These are phyloP conservation scores for Brassica balearica DNA, from an alignment of 441 rosid genomes.

Conservation along the genomic window DNA sequence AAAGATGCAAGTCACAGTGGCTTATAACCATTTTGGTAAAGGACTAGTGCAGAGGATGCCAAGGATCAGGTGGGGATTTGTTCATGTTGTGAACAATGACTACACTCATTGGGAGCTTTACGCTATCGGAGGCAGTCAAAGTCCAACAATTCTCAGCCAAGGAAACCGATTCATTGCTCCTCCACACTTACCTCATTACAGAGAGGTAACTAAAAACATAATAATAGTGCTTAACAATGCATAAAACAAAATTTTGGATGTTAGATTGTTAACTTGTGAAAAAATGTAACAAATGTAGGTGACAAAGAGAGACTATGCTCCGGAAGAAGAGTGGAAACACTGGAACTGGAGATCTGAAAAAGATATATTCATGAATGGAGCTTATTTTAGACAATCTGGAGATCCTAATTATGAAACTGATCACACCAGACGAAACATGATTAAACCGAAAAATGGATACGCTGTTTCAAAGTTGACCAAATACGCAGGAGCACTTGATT, in stretches of 20 bases:
- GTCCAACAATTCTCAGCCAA: slow-evolving; percentile 68
- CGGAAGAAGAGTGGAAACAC: slow-evolving; percentile 47
- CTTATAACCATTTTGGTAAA: slow-evolving; percentile 81
- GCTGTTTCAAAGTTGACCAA: slow-evolving; percentile 47
- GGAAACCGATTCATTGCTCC: slow-evolving; percentile 72
- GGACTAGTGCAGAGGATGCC: slow-evolving; percentile 88
- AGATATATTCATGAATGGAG: slow-evolving; percentile 61
- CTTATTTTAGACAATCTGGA: slow-evolving; percentile 51
- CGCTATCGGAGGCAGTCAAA: slow-evolving; percentile 68
- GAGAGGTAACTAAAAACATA: slow-evolving; percentile 23
- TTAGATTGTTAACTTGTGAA: not conserved
- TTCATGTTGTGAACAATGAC: slow-evolving; percentile 77
- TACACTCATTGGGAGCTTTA: slow-evolving; percentile 77
- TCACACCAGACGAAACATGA: slow-evolving; percentile 37
- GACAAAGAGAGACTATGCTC: slow-evolving; percentile 46
- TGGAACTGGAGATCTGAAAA: slow-evolving; percentile 60
- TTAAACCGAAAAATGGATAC: slow-evolving; percentile 50
- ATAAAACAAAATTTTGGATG: not conserved
- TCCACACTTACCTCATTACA: slow-evolving; percentile 24
- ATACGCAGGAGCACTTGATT: slow-evolving; percentile 52
- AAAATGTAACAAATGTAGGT: slow-evolving; percentile 31
- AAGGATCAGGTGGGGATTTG: slow-evolving; percentile 67
- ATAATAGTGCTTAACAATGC: not conserved
- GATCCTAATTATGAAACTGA: slow-evolving; percentile 5
- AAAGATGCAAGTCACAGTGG: slow-evolving; percentile 75